These are phyloP conservation scores for Inga leiocalycina DNA, from an alignment of 306 rosid species.

Conservation along the genomic window DNA sequence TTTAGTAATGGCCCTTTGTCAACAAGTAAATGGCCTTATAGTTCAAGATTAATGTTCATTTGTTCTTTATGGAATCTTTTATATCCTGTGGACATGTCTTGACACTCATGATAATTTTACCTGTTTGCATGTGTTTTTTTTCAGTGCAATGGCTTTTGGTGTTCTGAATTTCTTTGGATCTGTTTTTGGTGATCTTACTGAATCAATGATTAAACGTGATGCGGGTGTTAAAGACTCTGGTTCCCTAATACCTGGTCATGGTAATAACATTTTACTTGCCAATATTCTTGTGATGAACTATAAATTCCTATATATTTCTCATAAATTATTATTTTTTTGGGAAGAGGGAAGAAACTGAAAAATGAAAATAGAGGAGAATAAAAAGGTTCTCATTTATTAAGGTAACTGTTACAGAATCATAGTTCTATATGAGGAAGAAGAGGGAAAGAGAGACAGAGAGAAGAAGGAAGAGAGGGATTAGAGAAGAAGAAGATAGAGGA, in stretches of 20 bases:
- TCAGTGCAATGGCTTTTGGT: conserved; percentile 81
- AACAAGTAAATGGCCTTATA: conserved; percentile 17
- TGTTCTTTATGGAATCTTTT: conserved; percentile 3
- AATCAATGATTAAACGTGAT: conserved; percentile 98
- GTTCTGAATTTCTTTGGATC: conserved; percentile 84
- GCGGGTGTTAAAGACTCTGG: conserved; percentile 99
- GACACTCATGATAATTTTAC: conserved; percentile 19
- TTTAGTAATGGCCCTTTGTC: conserved; percentile 4
- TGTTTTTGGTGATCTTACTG: conserved; percentile 94
- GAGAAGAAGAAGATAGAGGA: too few relatives aligned
- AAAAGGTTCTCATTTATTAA: conserved; percentile 17
- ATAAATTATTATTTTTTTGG: background rate
- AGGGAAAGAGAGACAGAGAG: too few relatives aligned
- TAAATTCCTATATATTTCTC: conserved; percentile 16
- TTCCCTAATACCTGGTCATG: conserved; percentile 96
- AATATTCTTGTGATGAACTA: conserved; percentile 21
- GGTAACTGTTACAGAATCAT: background rate
- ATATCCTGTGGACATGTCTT: conserved; percentile 10
- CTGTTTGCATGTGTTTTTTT: conserved; percentile 20
- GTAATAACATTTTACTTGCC: conserved; percentile 50
- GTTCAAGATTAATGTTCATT: background rate
- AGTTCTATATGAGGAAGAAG: too few relatives aligned
- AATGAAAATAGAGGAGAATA: conserved; percentile 20
- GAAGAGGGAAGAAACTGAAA: conserved; percentile 13
- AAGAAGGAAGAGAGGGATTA: too few relatives aligned